These are phyloP conservation scores for Tulasnella sp. DNA, from an alignment of 768 basidiomycete species.

Conservation along the genomic window DNA sequence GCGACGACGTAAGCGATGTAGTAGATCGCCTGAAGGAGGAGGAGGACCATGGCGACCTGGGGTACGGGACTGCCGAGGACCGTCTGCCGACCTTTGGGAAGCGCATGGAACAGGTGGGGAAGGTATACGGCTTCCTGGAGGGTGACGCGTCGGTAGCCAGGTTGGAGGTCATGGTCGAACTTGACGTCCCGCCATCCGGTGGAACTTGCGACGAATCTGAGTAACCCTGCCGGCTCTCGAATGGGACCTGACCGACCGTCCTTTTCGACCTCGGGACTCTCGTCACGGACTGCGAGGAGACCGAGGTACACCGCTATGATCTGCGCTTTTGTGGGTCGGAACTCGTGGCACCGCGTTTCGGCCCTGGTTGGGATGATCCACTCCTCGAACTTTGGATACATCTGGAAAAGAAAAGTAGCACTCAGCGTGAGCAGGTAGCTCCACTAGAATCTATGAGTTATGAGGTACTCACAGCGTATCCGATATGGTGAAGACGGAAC, in stretches of 20 bases:
- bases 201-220: background rate
- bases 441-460: background rate
- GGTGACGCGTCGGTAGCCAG: conserved; percentile 1
- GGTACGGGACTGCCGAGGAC: background rate
- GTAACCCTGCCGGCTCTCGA: background rate
- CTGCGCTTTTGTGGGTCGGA: conserved; percentile 10
- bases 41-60: background rate
- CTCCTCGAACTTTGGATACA: conserved; percentile 6
- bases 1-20: background rate
- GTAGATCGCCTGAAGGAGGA: background rate
- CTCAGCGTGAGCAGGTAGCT: background rate
- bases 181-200: conserved; percentile 5
- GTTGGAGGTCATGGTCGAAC: background rate
- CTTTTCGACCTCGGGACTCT: background rate
- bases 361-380: background rate
- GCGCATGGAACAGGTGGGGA: conserved; percentile 2
- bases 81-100: background rate
- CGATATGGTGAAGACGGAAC: conserved; percentile 1
- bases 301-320: conserved; percentile 8
- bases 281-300: background rate
- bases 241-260: background rate
- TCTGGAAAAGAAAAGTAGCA: background rate
- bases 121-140: conserved; percentile 3
- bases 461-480: background rate
- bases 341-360: conserved; percentile 3